Base-by-base conservation (phyloP, 108 stramenopile species). In the Thalassiosira profunda region DNA sequence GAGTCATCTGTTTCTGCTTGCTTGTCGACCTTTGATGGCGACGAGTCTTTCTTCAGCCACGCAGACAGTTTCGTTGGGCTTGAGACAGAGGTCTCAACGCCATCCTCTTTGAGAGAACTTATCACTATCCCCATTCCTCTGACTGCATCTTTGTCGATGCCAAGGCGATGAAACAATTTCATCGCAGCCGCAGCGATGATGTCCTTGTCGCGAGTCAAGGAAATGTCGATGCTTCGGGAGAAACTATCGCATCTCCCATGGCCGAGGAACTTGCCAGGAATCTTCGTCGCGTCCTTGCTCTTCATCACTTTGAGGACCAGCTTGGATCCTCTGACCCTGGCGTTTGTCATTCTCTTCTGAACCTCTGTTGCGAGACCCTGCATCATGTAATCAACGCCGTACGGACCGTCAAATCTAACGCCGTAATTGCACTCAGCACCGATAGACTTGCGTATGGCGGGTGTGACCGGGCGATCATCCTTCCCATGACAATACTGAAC, bases 391-490 rank as follows among this genome's bases (percentile, higher is more conserved):
- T 96, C 88, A 15, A 86, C 76, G 12, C 96, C 93, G 40, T 81
- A 87, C 12, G 82, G 88, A 2, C 91, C 89, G 64, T 91, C 73
- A 63, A 98, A 98, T 24, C 97, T 71, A 14, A 98, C 91, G 5
- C 97, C 97, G 61, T 94, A 98, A 72, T 96, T 98, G 63, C 92
- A 94, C 71, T 98, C 97, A n/a, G 96, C 96, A 10, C 97, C 96
- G 29, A 97, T 93, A 31, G 89, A 91, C 74, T 96, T 96, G 41
- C 96, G 82, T 42, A 74, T 67, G 10, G 79, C 79, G 5, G 92
- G 81, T 47, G 79, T 69, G 12, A 97, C 92, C 26, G 78, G 46
- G 11, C 97, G 85, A 46, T 92, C 91, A 81, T 98, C 97, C 36
- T 81, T 58, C 4, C 97, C 97, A 18, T 87, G 51, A 44, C 89